Evolutionary conservation across 2,329 filamentous ascomycete genomes (phyloP), one percentile per base, ranked within the genome.

Genomic region (Allantophomopsis cytisporea): DNA sequence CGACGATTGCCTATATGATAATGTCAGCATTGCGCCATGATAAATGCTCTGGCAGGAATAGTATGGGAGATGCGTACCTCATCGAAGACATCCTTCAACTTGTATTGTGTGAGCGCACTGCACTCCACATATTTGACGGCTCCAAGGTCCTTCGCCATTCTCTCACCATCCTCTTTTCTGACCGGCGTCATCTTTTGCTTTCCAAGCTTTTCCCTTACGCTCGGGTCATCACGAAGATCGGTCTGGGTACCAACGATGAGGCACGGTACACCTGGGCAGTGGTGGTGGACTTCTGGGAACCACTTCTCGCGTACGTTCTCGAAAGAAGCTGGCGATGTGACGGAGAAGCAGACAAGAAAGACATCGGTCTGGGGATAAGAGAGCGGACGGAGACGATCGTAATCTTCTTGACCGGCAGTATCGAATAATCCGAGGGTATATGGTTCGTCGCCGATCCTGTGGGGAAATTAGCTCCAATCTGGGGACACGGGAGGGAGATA

Each of bases 121-220:
- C 91, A 98, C 67, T 98, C 91, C 47, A 96, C 91, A 54, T 98
- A 98, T 70, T 95, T 96, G 54, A 98, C 86, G 5, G 91, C 91
- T 45, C 87, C 87, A n/a, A 96, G 67, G 47, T 96, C 89, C 68
- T 89, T 94, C 2, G 91, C 89, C 86, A 96, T 95, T 51, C 79
- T 73, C 62, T 96, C 89, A 39, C 91, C 91, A 50, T 95, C 88
- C 61, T 94, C 87, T 61, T 83, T 87, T 58, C 78, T 76, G 44
- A 98, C 88, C 2, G 89, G 89, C 40, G 76, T 69, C 89, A 96
- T 95, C 69, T 94, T 94, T 64, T 96, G 89, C 66, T 94, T 94
- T 36, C 81, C 67, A 42, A 96, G 71, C 69, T 98, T 96, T 53
- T 95, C 88, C 48, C 80, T 72, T 34, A 96, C 89, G 47, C 78